Evolutionary conservation across 768 basidiomycete species (phyloP), one percentile per base, ranked within the genome.

Genomic region (Asterophora lycoperdoides): DNA sequence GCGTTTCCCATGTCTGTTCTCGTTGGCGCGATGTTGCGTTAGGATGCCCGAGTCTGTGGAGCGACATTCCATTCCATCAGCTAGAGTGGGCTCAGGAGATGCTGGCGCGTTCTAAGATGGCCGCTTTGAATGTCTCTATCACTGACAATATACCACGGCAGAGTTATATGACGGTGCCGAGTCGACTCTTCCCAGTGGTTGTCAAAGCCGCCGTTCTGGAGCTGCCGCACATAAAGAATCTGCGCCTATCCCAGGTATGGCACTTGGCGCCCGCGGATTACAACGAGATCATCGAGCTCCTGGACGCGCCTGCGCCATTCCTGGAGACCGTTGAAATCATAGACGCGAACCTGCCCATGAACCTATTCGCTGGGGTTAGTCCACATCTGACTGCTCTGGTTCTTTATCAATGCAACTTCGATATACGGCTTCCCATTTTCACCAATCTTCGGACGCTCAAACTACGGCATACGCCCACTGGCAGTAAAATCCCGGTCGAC

Each of bases 1-100:
- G 34, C 1, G 39, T 53, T 17, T 33, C 48, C 18, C 48, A 53
- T 44, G 44, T 49, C 13, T 53, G 52, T 14, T 41, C 39, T n/a
- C 44, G 41, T 26, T 53, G 52, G 52, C 52, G 52, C n/a, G 33
- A 11, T 14, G 40, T 46, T 13, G 52, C 52, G 1, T 26, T 53
- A 33, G 34, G 34, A 14, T 29, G 33, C 8, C 48, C 44, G n/a
- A 33, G n/a, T 17, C 17, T 53, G 1, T 53, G 48, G 52, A 42
- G 43, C 2, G 40, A 9, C 28, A 49, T 53, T 20, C 37, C 41
- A 39, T 40, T 49, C 10, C 33, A 26, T 44, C 14, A 41, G 40
- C 36, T 20, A 14, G 20, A 23, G 7, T 51, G 44, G 44, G 38
- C 44, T 14, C 13, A 41, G 3, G 52, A 53, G 33, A 53, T 49